Base-by-base conservation (phyloP, 2,329 filamentous ascomycete species). In the Neocatenulostroma microsporum region DNA sequence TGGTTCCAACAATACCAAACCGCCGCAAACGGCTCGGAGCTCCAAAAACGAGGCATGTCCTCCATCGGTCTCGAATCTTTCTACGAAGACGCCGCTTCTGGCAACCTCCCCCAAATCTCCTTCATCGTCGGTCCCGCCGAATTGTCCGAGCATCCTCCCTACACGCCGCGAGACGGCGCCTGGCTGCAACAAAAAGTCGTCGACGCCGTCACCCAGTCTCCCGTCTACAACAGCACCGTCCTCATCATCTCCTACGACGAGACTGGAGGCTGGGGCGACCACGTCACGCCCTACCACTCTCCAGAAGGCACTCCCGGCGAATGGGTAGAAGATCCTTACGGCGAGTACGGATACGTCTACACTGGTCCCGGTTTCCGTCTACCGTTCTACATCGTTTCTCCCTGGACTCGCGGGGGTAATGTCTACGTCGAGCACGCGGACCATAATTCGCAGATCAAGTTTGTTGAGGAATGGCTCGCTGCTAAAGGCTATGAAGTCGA, bases 381-480 rank as follows among this genome's bases (percentile, higher is more conserved):
- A 2, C 72, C 71, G 0, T 69, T 74, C 40, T 69, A 70, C 43
- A 72, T 74, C 53, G 61, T 74, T 36, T 74, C 71, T 0, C 71
- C 72, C 0, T 74, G 68, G 63, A 74, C 70, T 0, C 67, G 71
- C 9, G 68, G 68, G 10, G 67, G 66, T 9, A 63, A 69, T 14
- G 69, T 75, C 3, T 73, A 72, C 44, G 71, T 69, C 0, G 71
- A 74, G 48, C 67, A 70, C 27, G 62, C 66, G 3, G 72, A 75
- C 46, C 72, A 76, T 51, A 72, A 64, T 43, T 74, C 70, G 0
- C 71, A 74, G 40, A 69, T 74, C 20, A 54, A 70, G 28, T 74
- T 74, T 43, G 49, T 75, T 2, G 72, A 74, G 51, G 51, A 67
- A 46, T 72, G 68, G 68, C 55, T 71, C 11, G 55, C 51, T 4